Percentiles rank a stretch among this genome's conserved stretches.
Conservation (phyloP, 805 yeast genomes). For the Candida ipomoeae region DNA sequence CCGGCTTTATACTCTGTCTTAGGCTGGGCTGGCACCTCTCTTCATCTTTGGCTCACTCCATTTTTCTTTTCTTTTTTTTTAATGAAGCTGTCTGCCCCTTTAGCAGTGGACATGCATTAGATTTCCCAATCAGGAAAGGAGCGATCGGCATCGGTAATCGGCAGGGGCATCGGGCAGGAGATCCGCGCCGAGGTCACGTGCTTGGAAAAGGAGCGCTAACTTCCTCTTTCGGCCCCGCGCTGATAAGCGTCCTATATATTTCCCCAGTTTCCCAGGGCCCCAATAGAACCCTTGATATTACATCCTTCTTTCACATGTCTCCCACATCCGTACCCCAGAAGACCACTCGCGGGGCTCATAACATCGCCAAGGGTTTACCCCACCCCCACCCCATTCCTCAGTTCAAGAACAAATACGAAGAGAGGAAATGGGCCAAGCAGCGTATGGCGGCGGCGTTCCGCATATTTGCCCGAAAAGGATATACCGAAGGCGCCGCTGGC, state of each 20-base stretch:
- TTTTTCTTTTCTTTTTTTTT: no score
- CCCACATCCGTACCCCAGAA: background rate
- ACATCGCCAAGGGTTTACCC: slow-evolving; percentile 51
- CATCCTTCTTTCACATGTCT: background rate
- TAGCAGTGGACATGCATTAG: no score
- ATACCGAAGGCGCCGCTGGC: slow-evolving; percentile 76
- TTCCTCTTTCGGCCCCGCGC: slow-evolving; percentile 1
- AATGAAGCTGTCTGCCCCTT: no score
- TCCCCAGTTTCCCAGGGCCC: background rate
- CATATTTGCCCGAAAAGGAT: slow-evolving; percentile 74
- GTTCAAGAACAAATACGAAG: slow-evolving; percentile 45
- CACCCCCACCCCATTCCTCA: slow-evolving; percentile 51
- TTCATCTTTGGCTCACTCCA: no score
- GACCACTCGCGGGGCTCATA: slow-evolving; percentile 52
- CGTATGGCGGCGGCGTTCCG: slow-evolving; percentile 88
- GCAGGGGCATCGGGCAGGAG: no score
- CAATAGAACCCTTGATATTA: background rate
- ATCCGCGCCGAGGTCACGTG: background rate
- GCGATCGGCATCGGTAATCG: background rate
- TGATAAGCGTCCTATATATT: slow-evolving; percentile 1
- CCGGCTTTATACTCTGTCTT: no score
- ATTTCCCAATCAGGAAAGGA: background rate
- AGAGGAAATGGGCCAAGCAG: slow-evolving; percentile 54
- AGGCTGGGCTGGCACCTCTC: no score
- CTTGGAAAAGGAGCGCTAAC: background rate